Evolutionary conservation across 345 rosid genomes (phyloP).

Genomic region (Geranium brycei): DNA sequence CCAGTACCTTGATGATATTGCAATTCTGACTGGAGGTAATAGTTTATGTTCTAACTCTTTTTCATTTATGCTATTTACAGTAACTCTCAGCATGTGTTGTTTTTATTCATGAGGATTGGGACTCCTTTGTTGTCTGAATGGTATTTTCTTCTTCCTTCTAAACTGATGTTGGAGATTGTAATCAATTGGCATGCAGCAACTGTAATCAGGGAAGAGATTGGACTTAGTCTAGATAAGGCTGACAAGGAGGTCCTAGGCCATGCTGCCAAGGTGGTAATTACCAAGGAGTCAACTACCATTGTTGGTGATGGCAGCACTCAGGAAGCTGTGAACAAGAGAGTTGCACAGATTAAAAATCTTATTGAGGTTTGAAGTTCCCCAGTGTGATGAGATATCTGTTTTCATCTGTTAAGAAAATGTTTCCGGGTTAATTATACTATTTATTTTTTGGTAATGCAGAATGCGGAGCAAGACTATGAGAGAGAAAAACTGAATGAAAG

Average conservation of each 20-base stretch:
- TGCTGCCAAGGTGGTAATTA: slow-evolving; percentile 88
- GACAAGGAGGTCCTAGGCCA: slow-evolving; percentile 79
- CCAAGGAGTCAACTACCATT: slow-evolving; percentile 80
- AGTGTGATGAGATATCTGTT: too few relatives aligned
- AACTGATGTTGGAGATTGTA: not conserved
- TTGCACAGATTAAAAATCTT: slow-evolving; percentile 78
- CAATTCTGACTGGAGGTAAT: slow-evolving; percentile 82
- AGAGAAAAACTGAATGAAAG: slow-evolving; percentile 88
- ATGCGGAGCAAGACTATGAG: slow-evolving; percentile 89
- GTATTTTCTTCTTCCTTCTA: too few relatives aligned
- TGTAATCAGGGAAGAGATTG: slow-evolving; percentile 86
- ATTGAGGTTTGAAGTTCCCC: slow-evolving; percentile 42
- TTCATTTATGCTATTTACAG: not conserved
- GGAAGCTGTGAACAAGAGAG: slow-evolving; percentile 84
- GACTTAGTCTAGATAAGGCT: slow-evolving; percentile 89
- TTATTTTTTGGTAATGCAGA: slow-evolving; percentile 22
- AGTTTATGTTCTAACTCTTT: not conserved
- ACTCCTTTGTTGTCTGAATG: not conserved
- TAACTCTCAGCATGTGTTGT: too few relatives aligned
- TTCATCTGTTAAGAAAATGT: too few relatives aligned
- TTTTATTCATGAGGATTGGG: not conserved
- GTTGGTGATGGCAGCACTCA: slow-evolving; percentile 98
- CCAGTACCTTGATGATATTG: slow-evolving; percentile 96
- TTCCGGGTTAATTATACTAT: too few relatives aligned
- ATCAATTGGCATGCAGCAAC: slow-evolving; percentile 36